Evolutionary conservation across 192 early-diverging fungal genomes (phyloP), one percentile per base, ranked within the genome.

Genomic region (Backusella macrospora): DNA sequence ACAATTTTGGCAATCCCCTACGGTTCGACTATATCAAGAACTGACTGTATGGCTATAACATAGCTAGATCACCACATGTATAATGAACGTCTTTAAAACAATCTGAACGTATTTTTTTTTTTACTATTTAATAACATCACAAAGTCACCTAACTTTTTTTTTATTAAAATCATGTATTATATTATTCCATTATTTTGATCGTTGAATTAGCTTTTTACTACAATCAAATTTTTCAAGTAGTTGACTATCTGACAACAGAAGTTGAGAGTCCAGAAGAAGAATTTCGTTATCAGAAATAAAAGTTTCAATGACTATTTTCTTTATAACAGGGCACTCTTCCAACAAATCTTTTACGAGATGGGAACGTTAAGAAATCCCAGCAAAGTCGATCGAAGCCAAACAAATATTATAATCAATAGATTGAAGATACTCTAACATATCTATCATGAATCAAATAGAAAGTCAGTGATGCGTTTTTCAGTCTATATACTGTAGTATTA

Each of bases 321-420:
- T 68, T 26, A 68, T 68, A 10, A 14, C 67, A 68, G 16, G 39
- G 7, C 6, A 68, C n/a, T 68, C 67, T 68, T 68, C 67, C 67
- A 68, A 68, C 18, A 68, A 46, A 68, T 68, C 67, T 37, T 68
- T 45, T 8, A 46, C 3, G 39, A 68, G 8, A 68, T 68, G 1
- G 67, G 67, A 68, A 47, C 44, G 42, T 68, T 45, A 46, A 46
- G 16, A 68, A 68, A 68, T 0, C 39, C 67, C 67, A 68, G 67
- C 67, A 48, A 46, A 68, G 67, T 68, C 67, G 46, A 68, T 68
- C 43, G 67, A 68, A 68, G 46, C 65, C 39, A 67, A 67, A 67
- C 65, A 67, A 67, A 67, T 34, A 67, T 67, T 26, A 67, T 67
- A 39, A 63, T 63, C 26, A 13, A 37, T 23, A 29, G 48, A 52